phyloP scores from a whole-genome alignment of 2,329 filamentous ascomycete species.

The Fusarium sp. region DNA sequence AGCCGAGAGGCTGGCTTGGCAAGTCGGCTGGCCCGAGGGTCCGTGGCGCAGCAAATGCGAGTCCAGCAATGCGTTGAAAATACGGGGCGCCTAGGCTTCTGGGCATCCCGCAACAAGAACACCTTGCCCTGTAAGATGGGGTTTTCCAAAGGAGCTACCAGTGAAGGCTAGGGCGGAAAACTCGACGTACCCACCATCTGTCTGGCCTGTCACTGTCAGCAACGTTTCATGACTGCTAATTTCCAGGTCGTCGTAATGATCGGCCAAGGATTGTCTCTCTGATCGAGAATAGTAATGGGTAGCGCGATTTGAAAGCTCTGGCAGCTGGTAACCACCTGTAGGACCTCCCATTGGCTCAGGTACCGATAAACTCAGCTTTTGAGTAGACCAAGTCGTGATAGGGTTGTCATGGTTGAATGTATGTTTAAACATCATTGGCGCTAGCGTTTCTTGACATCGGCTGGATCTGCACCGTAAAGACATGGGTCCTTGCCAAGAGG shows the following conservation, averaged over 20 bases:
- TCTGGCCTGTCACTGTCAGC: slow-evolving; percentile 33
- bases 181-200: slow-evolving; percentile 39
- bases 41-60: slow-evolving; percentile 46
- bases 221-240: slow-evolving; percentile 25
- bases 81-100: slow-evolving; percentile 43
- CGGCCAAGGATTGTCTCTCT: neutral
- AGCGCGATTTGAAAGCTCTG: neutral
- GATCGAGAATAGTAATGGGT: neutral
- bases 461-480: slow-evolving; percentile 47
- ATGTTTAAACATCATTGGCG: slow-evolving; percentile 45
- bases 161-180: slow-evolving; percentile 34
- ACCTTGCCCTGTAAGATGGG: slow-evolving; percentile 24
- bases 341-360: neutral
- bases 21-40: slow-evolving; percentile 46
- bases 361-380: slow-evolving; percentile 23
- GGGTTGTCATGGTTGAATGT: slow-evolving; percentile 43
- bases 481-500: slow-evolving; percentile 47
- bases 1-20: slow-evolving; percentile 50
- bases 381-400: slow-evolving; percentile 42
- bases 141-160: neutral
- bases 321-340: neutral
- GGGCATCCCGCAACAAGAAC: slow-evolving; percentile 42
- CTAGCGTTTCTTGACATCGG: slow-evolving; percentile 44
- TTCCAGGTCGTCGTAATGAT: neutral
- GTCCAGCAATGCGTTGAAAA: slow-evolving; percentile 45